These are phyloP conservation scores for Saccharomycopsis microspora DNA, from an alignment of 805 yeast species.

Conservation along the genomic window DNA sequence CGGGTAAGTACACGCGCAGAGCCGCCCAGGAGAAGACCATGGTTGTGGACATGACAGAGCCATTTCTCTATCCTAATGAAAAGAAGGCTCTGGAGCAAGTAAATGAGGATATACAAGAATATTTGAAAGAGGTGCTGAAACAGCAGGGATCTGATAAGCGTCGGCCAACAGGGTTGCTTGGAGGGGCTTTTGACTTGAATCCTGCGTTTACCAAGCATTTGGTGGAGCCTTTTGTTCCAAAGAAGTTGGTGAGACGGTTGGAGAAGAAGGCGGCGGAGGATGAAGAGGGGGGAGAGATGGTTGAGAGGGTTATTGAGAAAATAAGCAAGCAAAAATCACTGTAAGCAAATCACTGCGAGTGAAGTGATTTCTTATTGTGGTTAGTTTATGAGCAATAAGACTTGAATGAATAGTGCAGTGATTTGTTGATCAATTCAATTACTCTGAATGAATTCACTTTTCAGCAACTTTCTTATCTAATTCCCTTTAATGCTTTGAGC, in stretches of 20 bases:
- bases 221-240: constrained; percentile 58
- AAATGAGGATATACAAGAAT: constrained; percentile 17
- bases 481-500: too few relatives aligned
- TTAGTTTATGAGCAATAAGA: too few relatives aligned
- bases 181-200: constrained; percentile 43
- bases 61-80: constrained; percentile 88
- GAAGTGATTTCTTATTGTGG: too few relatives aligned
- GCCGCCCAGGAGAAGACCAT: constrained; percentile 80
- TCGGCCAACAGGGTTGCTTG: constrained; percentile 64
- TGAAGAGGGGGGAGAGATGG: background rate
- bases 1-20: constrained; percentile 32
- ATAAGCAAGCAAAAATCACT: too few relatives aligned
- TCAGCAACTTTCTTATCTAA: too few relatives aligned
- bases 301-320: too few relatives aligned
- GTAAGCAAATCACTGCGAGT: too few relatives aligned
- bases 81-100: constrained; percentile 20
- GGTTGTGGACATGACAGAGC: constrained; percentile 94
- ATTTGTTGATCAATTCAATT: too few relatives aligned
- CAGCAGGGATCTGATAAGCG: constrained; percentile 53
- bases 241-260: constrained; percentile 33
- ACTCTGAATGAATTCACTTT: too few relatives aligned
- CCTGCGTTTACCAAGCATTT: constrained; percentile 29
- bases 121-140: constrained; percentile 37
- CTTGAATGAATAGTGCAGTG: too few relatives aligned
- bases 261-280: constrained; percentile 27